Base-by-base conservation (phyloP, 768 basidiomycete species). In the Serendipita sp. region DNA sequence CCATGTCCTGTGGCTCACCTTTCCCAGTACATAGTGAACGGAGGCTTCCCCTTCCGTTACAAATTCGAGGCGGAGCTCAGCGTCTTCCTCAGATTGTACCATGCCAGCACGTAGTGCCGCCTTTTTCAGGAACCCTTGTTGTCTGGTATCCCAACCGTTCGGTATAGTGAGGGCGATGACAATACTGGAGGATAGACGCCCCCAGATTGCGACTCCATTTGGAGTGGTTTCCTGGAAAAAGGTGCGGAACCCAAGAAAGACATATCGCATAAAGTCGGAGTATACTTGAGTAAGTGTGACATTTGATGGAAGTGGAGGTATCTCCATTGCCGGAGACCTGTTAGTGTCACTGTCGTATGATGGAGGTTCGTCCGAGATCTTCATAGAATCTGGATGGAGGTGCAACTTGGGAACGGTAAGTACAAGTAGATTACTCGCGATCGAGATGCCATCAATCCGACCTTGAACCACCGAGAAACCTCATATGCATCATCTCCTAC, bases 321-420 rank as follows among this genome's bases (percentile, higher is more conserved):
- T 53, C n/a, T 32, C 48, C 18, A 53, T 24, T 7, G 18, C n/a
- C 16, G 32, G 10, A 24, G 48, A 16, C 8, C 8, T 18, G 32
- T 7, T 53, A 5, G 5, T n/a, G 18, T 24, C 18, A 18, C 18
- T 24, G 18, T 32, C 48, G 16, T 53, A 53, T 7, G 48, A 3
- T 16, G 48, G 48, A 1, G 48, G 48, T n/a, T 53, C 18, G 16
- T 53, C 48, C 18, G 48, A 53, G 10, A 53, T 54, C 32, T 30
- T 18, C 64, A 65, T 65, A 34, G 64, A 30, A 16, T 56, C 45
- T 38, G 65, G 65, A 46, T 65, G 65, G 13, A 65, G 35, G 41
- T 65, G 65, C 10, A 65, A 53, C 38, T 56, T 56, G 11, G 35
- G 37, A 30, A 8, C 4, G 4, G 28, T 60, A 11, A 38, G 56